Evolutionary conservation across 2,329 filamentous ascomycete species (phyloP).

Genomic region (Esteya vermicola): DNA sequence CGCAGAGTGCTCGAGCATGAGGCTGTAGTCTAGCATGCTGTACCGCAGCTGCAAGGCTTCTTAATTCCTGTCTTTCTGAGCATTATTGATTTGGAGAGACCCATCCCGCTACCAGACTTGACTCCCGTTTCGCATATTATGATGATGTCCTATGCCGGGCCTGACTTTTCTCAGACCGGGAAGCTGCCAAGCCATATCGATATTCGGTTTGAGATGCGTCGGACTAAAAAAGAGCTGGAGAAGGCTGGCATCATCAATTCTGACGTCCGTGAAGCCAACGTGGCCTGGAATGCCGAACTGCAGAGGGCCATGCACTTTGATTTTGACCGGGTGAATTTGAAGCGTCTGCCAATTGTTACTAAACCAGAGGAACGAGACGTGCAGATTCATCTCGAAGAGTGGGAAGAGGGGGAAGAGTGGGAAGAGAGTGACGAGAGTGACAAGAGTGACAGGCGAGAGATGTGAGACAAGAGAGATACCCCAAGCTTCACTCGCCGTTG

Average conservation of each 20-base stretch:
- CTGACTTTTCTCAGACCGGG: neutral
- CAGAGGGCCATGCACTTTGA: slow-evolving; percentile 2
- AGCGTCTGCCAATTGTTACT: too few species aligned
- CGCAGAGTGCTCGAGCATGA: neutral
- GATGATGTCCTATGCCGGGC: slow-evolving; percentile 4
- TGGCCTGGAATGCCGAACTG: slow-evolving; percentile 3
- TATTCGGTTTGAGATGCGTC: neutral
- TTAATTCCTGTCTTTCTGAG: slow-evolving; percentile 3
- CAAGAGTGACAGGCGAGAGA: too few species aligned
- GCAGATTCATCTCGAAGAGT: too few species aligned
- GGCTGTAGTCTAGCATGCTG: neutral
- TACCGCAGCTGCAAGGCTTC: neutral
- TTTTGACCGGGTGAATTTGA: too few species aligned
- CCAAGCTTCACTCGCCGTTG: too few species aligned
- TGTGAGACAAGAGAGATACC: too few species aligned
- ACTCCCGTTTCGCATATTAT: neutral
- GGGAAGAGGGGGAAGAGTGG: too few species aligned
- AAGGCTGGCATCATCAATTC: neutral
- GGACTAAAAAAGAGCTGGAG: neutral
- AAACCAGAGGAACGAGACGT: too few species aligned
- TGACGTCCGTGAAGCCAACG: neutral
- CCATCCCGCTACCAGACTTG: neutral
- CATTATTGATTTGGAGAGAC: neutral
- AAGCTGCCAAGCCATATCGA: neutral
- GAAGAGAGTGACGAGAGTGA: too few species aligned